Percentiles rank a stretch among this genome's conserved stretches.
phyloP scores from a whole-genome alignment of 1,284 basidiomycete genomes.

The Abortiporus biennis region DNA sequence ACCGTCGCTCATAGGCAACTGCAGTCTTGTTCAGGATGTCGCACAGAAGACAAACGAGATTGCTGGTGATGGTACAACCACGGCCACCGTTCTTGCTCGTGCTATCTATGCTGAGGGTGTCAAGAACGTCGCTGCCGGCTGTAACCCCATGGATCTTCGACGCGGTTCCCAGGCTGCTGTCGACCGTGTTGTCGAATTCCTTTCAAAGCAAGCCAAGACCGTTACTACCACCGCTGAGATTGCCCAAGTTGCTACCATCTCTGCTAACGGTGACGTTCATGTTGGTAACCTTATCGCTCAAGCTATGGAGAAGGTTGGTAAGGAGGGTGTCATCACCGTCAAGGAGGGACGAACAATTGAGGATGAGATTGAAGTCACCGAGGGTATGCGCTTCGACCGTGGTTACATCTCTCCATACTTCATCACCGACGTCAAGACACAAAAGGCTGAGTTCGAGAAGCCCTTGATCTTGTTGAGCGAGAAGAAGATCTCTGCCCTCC shows the following conservation, averaged over 20 bases:
- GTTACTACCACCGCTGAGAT: slow-evolving; percentile 98
- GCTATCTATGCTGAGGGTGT: slow-evolving; percentile 99
- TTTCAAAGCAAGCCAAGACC: slow-evolving; percentile 85
- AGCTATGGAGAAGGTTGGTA: slow-evolving; percentile 99
- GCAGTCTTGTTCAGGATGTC: slow-evolving; percentile 90
- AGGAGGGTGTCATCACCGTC: slow-evolving; percentile 99
- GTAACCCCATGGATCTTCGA: slow-evolving; percentile 99
- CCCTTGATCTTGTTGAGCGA: slow-evolving; percentile 90
- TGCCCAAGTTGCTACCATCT: slow-evolving; percentile 97
- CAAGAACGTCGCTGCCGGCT: slow-evolving; percentile 98
- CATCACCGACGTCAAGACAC: slow-evolving; percentile 96
- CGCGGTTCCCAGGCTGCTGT: slow-evolving; percentile 95
- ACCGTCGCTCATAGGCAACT: not conserved
- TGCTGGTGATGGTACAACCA: slow-evolving; percentile 97
- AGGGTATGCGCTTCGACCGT: slow-evolving; percentile 99
- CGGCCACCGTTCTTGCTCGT: slow-evolving; percentile 93
- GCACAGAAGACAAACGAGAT: slow-evolving; percentile 96
- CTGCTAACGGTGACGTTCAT: slow-evolving; percentile 94
- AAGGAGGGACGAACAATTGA: slow-evolving; percentile 98
- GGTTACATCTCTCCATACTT: slow-evolving; percentile 99
- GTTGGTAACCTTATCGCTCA: slow-evolving; percentile 97
- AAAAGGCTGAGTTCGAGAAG: slow-evolving; percentile 97
- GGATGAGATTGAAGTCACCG: slow-evolving; percentile 98
- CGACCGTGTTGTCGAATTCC: slow-evolving; percentile 90
- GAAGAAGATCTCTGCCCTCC: slow-evolving; percentile 96